These are phyloP conservation scores for Aspergillus thermomutatus DNA, from an alignment of 2,329 filamentous ascomycete species.

Conservation along the genomic window DNA sequence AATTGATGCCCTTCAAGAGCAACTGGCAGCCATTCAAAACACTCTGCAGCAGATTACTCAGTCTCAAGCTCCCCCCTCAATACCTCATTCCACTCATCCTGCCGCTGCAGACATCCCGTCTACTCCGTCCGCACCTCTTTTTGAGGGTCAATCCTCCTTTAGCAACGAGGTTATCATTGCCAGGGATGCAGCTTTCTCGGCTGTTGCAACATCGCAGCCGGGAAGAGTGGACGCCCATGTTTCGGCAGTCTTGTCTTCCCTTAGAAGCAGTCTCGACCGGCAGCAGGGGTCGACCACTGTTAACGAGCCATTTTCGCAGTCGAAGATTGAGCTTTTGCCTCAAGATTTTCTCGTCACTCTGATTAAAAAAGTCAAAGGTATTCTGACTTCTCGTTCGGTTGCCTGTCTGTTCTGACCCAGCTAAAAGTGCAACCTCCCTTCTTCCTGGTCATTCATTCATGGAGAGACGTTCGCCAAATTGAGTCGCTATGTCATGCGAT, in stretches of 20 bases:
- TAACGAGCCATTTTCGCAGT: background rate
- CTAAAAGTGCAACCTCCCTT: conserved; percentile 22
- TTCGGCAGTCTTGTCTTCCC: conserved; percentile 16
- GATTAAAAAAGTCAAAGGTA: conserved; percentile 20
- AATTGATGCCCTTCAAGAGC: conserved; percentile 17
- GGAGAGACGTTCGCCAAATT: conserved; percentile 18
- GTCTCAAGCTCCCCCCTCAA: background rate
- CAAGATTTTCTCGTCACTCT: conserved; percentile 18
- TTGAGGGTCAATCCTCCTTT: conserved; percentile 24
- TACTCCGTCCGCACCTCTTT: conserved; percentile 18
- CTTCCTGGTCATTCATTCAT: conserved; percentile 24
- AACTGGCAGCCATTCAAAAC: conserved; percentile 17
- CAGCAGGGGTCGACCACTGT: conserved; percentile 3
- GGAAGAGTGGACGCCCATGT: conserved; percentile 15
- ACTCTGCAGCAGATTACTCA: conserved; percentile 13
- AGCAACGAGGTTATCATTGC: conserved; percentile 22
- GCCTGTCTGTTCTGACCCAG: background rate
- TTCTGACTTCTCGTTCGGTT: background rate
- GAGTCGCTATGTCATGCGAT: conserved; percentile 21
- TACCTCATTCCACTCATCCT: conserved; percentile 6
- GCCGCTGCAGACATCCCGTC: conserved; percentile 1
- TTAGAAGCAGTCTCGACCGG: conserved; percentile 17
- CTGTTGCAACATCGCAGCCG: conserved; percentile 10
- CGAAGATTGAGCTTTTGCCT: conserved; percentile 12
- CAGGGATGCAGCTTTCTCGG: conserved; percentile 21